Conservation (phyloP, 371 early-diverging fungal species). For the Rhizopus delemar region DNA sequence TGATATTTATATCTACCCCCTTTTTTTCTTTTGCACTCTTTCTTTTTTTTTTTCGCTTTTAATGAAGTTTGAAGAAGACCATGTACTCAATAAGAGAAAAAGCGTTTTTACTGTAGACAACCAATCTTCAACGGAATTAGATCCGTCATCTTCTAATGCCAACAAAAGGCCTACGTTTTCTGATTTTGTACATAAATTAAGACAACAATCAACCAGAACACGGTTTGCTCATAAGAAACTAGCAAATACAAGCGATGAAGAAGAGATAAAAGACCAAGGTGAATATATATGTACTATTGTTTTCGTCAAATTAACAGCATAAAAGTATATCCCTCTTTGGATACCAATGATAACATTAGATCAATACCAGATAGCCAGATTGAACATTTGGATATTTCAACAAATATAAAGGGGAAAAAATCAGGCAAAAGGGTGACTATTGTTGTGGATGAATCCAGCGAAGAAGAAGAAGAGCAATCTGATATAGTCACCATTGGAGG, state of each 20-base stretch:
- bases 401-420: background rate
- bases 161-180: slow-evolving; percentile 21
- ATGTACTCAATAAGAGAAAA: slow-evolving; percentile 1
- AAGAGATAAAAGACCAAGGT: background rate
- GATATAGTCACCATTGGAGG: slow-evolving; percentile 4
- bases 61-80: slow-evolving; percentile 19
- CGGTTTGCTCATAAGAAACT: slow-evolving; percentile 22
- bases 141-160: background rate
- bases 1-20: no score
- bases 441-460: slow-evolving; percentile 20
- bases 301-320: no score
- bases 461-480: slow-evolving; percentile 16
- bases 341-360: background rate
- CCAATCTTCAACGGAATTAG: slow-evolving; percentile 1
- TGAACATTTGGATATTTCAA: background rate
- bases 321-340: background rate
- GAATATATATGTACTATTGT: no score
- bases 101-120: background rate
- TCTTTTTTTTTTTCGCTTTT: no score
- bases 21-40: no score
- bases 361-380: background rate
- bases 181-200: slow-evolving; percentile 17
- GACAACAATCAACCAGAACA: slow-evolving; percentile 28
- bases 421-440: background rate
- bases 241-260: slow-evolving; percentile 1